Evolutionary conservation across 106 monocot genomes (phyloP).

Genomic region (Dendrobium officinale): DNA sequence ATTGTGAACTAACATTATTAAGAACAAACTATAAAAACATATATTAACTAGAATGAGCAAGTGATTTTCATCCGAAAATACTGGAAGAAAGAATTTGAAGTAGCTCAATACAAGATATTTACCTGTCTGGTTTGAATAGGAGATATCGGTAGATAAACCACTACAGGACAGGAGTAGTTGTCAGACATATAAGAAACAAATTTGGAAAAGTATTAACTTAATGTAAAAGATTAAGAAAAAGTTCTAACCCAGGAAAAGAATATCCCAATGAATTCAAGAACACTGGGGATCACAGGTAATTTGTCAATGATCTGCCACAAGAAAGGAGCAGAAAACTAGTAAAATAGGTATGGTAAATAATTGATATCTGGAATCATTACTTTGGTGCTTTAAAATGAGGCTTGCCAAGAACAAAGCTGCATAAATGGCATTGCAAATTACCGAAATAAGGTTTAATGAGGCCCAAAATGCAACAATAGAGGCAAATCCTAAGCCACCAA

Average conservation of each 20-base stretch:
- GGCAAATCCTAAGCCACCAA: conserved; percentile 79
- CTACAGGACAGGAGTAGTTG: conserved; percentile 27
- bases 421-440: conserved; percentile 18
- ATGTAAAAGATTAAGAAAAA: not conserved
- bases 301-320: conserved; percentile 70
- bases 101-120: conserved; percentile 6
- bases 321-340: not conserved
- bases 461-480: conserved; percentile 73
- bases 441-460: conserved; percentile 52
- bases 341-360: not conserved
- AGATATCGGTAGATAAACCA: conserved; percentile 86
- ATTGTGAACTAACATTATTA: not conserved
- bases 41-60: not conserved
- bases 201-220: not conserved
- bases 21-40: not conserved
- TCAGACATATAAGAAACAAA: not conserved
- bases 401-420: no score
- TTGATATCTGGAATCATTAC: no score
- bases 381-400: no score
- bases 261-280: conserved; percentile 72
- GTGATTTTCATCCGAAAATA: not conserved
- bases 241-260: conserved; percentile 65
- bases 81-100: not conserved
- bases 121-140: conserved; percentile 94
- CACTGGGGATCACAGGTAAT: conserved; percentile 59